These are phyloP conservation scores for Asparagopsis taxiformis DNA, from an alignment of 31 red algal species.

Conservation along the genomic window DNA sequence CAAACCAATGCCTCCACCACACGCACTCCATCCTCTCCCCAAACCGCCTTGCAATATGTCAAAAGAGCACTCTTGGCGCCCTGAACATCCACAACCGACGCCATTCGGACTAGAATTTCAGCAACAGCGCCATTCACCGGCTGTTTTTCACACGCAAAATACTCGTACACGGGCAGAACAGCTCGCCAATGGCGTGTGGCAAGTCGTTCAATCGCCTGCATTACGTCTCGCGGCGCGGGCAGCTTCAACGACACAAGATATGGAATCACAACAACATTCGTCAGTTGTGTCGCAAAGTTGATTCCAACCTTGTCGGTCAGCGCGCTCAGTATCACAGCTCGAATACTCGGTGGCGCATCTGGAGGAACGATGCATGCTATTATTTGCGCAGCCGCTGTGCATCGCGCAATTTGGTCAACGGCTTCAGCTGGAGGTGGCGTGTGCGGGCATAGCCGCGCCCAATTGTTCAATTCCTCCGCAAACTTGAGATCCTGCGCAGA, in stretches of 20 bases:
- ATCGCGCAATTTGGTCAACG: neutral
- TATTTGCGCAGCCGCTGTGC: neutral
- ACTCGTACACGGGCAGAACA: slow-evolving; percentile 12
- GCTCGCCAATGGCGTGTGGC: slow-evolving; percentile 37
- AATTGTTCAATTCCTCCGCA: neutral
- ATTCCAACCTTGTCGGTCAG: neutral
- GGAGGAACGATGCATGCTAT: neutral
- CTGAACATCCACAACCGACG: slow-evolving; percentile 1
- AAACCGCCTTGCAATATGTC: slow-evolving; percentile 17
- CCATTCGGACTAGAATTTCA: slow-evolving; percentile 34
- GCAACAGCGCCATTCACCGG: slow-evolving; percentile 29
- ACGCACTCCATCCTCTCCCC: slow-evolving; percentile 49
- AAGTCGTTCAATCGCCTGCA: slow-evolving; percentile 34
- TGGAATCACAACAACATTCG: slow-evolving; percentile 17
- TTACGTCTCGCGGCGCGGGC: slow-evolving; percentile 47
- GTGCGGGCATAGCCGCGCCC: slow-evolving; percentile 1
- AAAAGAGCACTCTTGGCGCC: slow-evolving; percentile 17
- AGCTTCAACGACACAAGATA: slow-evolving; percentile 19
- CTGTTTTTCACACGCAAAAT: neutral
- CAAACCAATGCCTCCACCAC: slow-evolving; percentile 50
- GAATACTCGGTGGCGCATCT: too few relatives aligned
- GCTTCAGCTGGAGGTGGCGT: neutral
- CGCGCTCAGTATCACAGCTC: neutral
- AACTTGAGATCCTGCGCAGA: neutral
- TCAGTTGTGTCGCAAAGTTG: slow-evolving; percentile 9